Percentiles rank a stretch among this genome's conserved stretches.
Evolutionary conservation across 2,329 filamentous ascomycete genomes (phyloP).

Genomic region (Fusarium tupiense): DNA sequence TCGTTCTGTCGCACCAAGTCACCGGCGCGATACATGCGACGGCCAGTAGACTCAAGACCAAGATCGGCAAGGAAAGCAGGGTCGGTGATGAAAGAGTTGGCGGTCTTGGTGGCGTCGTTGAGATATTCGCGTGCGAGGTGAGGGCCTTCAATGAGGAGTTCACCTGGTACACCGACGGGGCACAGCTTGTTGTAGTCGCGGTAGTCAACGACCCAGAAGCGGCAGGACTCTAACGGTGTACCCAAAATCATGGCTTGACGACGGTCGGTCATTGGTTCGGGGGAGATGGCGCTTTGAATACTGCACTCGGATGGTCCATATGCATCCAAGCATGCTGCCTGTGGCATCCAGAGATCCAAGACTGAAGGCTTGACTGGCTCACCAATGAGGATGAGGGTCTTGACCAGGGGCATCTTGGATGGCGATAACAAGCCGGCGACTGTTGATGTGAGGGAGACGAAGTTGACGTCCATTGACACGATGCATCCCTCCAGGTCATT

Average conservation of each 20-base stretch:
- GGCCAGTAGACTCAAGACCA: neutral
- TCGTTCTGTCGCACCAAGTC: neutral
- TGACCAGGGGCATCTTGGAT: neutral
- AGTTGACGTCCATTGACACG: neutral
- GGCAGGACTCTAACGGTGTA: neutral
- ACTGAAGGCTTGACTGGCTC: neutral
- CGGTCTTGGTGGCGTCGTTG: neutral
- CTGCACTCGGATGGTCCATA: neutral
- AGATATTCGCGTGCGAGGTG: neutral
- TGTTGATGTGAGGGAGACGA: neutral
- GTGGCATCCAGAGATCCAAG: neutral
- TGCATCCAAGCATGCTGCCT: neutral
- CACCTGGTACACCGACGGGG: neutral
- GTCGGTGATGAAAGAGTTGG: neutral
- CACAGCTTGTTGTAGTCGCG: neutral
- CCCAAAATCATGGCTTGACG: neutral
- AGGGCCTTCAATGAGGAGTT: neutral
- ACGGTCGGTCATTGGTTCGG: neutral
- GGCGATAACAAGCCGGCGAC: neutral
- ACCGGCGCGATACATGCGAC: conserved; percentile 1
- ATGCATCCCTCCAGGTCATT: neutral
- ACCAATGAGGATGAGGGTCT: neutral
- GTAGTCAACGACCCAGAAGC: neutral
- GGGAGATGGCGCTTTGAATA: neutral
- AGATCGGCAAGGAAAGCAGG: neutral